A percentile compares a stretch with the other conserved stretches of the same genome.
Conservation (phyloP, 2,329 filamentous ascomycete genomes). For the Cordyceps cicadae region DNA sequence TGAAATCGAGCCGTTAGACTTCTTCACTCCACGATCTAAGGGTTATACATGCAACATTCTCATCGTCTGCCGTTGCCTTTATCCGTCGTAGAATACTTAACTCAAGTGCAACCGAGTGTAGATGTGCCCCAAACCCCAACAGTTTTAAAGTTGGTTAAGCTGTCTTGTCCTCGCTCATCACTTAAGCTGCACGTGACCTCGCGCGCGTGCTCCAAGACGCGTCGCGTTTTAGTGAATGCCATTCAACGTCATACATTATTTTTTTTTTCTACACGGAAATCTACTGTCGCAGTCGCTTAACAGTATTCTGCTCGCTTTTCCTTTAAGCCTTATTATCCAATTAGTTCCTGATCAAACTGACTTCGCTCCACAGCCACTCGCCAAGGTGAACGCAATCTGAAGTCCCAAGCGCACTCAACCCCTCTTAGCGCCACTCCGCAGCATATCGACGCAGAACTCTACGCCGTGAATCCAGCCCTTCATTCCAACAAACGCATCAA, state of each 20-base stretch:
- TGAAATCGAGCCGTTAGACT: too few species aligned
- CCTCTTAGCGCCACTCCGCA: neutral
- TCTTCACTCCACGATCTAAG: too few species aligned
- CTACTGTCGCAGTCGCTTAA: neutral
- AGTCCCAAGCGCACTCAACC: neutral
- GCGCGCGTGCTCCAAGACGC: neutral
- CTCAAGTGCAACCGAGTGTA: too few species aligned
- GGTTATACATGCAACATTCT: too few species aligned
- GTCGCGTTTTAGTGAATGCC: neutral
- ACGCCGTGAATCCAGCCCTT: neutral
- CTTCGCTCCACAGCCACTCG: neutral
- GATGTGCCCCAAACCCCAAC: too few species aligned
- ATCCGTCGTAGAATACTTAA: too few species aligned
- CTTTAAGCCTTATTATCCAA: too few species aligned
- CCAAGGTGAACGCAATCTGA: neutral
- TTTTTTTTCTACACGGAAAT: neutral
- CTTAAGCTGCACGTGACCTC: constrained; percentile 2
- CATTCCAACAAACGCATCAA: neutral
- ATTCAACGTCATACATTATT: constrained; percentile 1
- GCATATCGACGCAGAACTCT: neutral
- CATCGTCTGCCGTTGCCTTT: too few species aligned
- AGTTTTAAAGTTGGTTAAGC: too few species aligned
- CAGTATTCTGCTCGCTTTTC: neutral
- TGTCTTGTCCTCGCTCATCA: neutral
- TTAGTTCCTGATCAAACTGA: neutral